A percentile compares a stretch with the other conserved stretches of the same genome.
Conservation (phyloP, 2,329 filamentous ascomycete species). For the Esteya vermicola region DNA sequence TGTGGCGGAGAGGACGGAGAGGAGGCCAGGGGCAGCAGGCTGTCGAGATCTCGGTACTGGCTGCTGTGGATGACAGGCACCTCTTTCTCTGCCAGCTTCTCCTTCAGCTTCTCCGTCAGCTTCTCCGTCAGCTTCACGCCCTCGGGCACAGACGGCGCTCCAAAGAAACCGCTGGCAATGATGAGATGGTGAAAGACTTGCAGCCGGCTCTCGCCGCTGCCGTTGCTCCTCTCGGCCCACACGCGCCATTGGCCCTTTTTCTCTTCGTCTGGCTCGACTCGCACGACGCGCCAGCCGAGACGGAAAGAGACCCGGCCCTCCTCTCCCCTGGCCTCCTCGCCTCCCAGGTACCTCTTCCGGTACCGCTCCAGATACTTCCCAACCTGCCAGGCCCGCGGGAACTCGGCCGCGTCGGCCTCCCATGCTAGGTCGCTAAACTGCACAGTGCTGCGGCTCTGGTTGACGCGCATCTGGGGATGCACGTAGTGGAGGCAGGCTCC, state of each 20-base stretch:
- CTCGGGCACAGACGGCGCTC: conserved; percentile 41
- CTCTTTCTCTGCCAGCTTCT: no score
- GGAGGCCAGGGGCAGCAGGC: conserved; percentile 22
- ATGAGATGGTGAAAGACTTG: conserved; percentile 54
- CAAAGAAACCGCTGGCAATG: conserved; percentile 65
- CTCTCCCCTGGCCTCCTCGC: conserved; percentile 14
- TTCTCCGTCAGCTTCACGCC: not conserved
- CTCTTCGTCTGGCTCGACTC: conserved; percentile 17
- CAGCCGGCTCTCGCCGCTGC: not conserved
- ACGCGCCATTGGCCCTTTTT: conserved; percentile 25
- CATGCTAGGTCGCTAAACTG: conserved; percentile 61
- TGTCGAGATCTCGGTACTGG: conserved; percentile 40
- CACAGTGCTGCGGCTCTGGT: conserved; percentile 66
- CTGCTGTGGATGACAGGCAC: conserved; percentile 55
- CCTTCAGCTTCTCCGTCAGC: no score
- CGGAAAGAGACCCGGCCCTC: conserved; percentile 29
- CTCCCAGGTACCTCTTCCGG: conserved; percentile 40
- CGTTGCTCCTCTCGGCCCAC: not conserved
- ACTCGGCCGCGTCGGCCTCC: conserved; percentile 38
- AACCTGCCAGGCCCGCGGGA: conserved; percentile 66
- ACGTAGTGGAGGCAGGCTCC: conserved; percentile 35
- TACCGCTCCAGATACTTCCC: conserved; percentile 60
- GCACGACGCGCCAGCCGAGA: conserved; percentile 32
- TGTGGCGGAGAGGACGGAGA: conserved; percentile 8
- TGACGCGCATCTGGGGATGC: conserved; percentile 55